These are phyloP conservation scores for Hypoxylon sp. DNA, from an alignment of 2,329 filamentous ascomycete genomes.

Conservation along the genomic window DNA sequence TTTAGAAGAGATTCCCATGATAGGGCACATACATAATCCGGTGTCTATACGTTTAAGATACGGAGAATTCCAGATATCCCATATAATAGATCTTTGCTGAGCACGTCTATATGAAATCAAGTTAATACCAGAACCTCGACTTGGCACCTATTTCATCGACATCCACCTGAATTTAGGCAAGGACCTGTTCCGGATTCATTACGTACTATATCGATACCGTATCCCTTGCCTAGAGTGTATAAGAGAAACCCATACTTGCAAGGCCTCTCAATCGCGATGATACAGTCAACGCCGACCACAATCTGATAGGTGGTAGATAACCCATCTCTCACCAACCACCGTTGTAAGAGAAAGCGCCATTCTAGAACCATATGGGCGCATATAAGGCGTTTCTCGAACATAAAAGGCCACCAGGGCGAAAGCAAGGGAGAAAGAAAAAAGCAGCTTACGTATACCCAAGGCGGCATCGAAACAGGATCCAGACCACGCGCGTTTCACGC, in stretches of 20 bases:
- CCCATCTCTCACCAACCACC: neutral
- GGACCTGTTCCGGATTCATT: neutral
- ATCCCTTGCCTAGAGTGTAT: neutral
- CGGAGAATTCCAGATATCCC: neutral
- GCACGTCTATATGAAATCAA: neutral
- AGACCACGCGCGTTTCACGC: slow-evolving; percentile 42
- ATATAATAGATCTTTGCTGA: neutral
- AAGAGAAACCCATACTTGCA: neutral
- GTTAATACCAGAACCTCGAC: neutral
- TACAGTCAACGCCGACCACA: neutral
- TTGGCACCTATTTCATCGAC: neutral
- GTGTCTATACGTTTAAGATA: neutral
- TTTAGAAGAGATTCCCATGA: too few species aligned
- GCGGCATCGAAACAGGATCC: slow-evolving; percentile 33
- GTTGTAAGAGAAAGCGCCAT: neutral
- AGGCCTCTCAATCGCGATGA: neutral
- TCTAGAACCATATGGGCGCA: neutral
- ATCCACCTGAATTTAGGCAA: neutral
- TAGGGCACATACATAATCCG: neutral
- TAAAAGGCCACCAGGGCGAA: neutral
- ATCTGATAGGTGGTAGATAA: neutral
- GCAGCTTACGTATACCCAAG: slow-evolving; percentile 25
- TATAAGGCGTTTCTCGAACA: too few species aligned
- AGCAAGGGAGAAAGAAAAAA: neutral
- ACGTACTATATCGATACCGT: neutral